Evolutionary conservation across 805 yeast genomes (phyloP).

Genomic region (Ogataea sp.): DNA sequence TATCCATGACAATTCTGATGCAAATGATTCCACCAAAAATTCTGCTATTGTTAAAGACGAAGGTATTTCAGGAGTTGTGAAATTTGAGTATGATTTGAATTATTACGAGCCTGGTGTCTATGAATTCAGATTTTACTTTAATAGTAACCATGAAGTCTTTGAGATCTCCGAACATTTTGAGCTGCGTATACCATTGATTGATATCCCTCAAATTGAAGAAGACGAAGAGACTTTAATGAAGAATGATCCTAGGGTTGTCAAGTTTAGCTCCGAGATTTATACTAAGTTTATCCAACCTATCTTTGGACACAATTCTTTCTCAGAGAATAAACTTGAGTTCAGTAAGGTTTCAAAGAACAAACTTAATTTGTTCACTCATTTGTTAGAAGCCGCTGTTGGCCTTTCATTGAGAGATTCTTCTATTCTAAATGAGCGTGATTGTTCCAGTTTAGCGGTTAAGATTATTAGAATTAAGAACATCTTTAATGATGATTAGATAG

Average conservation of each 20-base stretch:
- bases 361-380: constrained; percentile 11
- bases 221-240: neutral
- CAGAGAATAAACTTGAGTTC: neutral
- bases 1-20: constrained; percentile 21
- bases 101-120: constrained; percentile 64
- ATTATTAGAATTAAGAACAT: constrained; percentile 19
- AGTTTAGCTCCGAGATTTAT: constrained; percentile 25
- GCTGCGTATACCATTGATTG: constrained; percentile 34
- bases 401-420: constrained; percentile 33
- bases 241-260: constrained; percentile 15
- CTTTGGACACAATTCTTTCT: constrained; percentile 4
- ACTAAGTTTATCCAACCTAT: constrained; percentile 25
- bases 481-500: constrained; percentile 4
- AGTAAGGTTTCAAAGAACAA: constrained; percentile 12
- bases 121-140: constrained; percentile 66
- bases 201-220: constrained; percentile 17
- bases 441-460: constrained; percentile 16
- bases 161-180: constrained; percentile 61
- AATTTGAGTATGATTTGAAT: constrained; percentile 39
- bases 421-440: constrained; percentile 30
- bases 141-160: constrained; percentile 62
- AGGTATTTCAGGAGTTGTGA: constrained; percentile 33
- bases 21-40: too few relatives aligned
- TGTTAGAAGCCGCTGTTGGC: constrained; percentile 18
- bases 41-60: neutral